Base-by-base conservation (phyloP, 2,329 filamentous ascomycete species). In the Calonectria crousiana region DNA sequence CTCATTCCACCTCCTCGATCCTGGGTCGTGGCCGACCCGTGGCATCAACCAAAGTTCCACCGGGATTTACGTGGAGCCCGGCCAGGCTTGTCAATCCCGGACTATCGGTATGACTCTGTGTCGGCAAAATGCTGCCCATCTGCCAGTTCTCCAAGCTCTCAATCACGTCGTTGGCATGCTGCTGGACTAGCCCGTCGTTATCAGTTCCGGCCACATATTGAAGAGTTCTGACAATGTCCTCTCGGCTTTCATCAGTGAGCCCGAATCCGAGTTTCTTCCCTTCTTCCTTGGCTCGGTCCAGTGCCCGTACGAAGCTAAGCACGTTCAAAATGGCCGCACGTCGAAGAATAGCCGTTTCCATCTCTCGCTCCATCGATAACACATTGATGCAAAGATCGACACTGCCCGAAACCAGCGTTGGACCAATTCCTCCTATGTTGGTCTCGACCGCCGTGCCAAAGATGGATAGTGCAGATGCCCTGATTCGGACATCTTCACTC, bases 401-500 rank as follows among this genome's bases (percentile, higher is more conserved):
- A 1, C 89, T 89, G 2, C 87, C 87, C 13, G 90, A 89, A 16
- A 91, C 87, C 20, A 92, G 78, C 9, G 84, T 82, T 0, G 90
- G 81, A 1, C 90, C 89, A 32, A 93, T 83, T 0, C 91, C 91
- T 1, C 85, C 84, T 5, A 93, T 84, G 76, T 92, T 92, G 1
- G 88, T 90, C 81, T 95, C 92, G 32, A 95, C 83, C 0, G 88
- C 87, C 1, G 85, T 84, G 0, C 90, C 89, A 53, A 95, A 86
- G 60, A 95, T 89, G 6, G 92, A 93, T 9, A 95, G 82, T 5
- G 93, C 92, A 28, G 93, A 95, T 18, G 93, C 86, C 1, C 94
- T 90, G 77, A 95, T 89, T 5, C 94, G 89, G 16, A 95, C 86
- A 79, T 95, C 93, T 81, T 95, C 93, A 73, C 89, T 88, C 0